Evolutionary conservation across 2,329 filamentous ascomycete genomes (phyloP).

Genomic region (Alternaria incomplexa): DNA sequence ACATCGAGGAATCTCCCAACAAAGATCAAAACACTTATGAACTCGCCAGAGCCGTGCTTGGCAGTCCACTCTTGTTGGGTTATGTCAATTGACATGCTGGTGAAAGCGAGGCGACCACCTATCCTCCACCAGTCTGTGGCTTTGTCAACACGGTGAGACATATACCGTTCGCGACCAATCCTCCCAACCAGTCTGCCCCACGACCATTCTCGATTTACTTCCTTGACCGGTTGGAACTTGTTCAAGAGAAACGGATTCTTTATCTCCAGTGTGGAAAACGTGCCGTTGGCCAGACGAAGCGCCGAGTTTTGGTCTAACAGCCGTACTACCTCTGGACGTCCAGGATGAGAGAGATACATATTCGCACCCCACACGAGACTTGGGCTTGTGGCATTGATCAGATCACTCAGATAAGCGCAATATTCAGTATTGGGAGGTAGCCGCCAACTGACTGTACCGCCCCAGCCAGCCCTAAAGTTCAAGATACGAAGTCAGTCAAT

Average conservation of each 20-base stretch:
- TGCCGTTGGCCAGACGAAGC: background rate
- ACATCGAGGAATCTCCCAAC: conserved; percentile 4
- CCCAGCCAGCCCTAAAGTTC: conserved; percentile 21
- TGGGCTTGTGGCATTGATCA: conserved; percentile 3
- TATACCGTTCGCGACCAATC: conserved; percentile 1
- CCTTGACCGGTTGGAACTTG: background rate
- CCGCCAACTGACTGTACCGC: conserved; percentile 17
- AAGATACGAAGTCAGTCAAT: background rate
- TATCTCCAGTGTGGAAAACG: background rate
- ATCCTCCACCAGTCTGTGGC: conserved; percentile 12
- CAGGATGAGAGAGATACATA: conserved; percentile 4
- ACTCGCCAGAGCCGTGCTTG: conserved; percentile 9
- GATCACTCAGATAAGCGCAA: conserved; percentile 10
- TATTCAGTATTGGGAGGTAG: conserved; percentile 13
- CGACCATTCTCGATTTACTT: conserved; percentile 3
- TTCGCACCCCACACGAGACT: conserved; percentile 16
- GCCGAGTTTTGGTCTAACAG: background rate
- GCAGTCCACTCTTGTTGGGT: conserved; percentile 9
- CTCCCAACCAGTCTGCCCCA: conserved; percentile 5
- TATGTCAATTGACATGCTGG: conserved; percentile 11
- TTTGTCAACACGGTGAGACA: background rate
- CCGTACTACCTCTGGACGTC: background rate
- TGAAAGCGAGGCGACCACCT: conserved; percentile 4
- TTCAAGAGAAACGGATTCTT: conserved; percentile 3
- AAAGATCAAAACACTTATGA: conserved; percentile 17